phyloP scores from a whole-genome alignment of 768 basidiomycete species.

The Mycena belliarum region DNA sequence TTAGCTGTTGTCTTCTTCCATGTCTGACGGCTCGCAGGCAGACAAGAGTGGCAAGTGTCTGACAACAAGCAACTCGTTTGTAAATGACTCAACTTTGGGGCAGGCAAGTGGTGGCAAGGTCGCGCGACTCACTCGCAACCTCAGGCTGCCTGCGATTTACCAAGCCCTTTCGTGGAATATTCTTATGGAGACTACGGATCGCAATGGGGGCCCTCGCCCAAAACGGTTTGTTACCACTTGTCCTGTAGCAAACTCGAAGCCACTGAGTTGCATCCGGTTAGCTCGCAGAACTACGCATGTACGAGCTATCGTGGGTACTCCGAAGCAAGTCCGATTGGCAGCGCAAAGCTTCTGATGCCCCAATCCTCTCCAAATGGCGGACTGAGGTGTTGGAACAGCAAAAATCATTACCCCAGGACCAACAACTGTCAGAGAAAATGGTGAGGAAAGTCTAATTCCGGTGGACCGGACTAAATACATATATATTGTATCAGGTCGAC shows the following conservation, averaged over 20 bases:
- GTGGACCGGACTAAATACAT: too few relatives aligned
- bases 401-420: background rate
- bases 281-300: background rate
- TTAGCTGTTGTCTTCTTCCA: too few relatives aligned
- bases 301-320: slow-evolving; percentile 12
- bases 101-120: too few relatives aligned
- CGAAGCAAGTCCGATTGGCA: slow-evolving; percentile 12
- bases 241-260: background rate
- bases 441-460: background rate
- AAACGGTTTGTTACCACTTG: background rate
- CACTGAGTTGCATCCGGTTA: background rate
- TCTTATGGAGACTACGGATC: background rate
- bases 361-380: slow-evolving; percentile 15
- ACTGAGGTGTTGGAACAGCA: slow-evolving; percentile 9
- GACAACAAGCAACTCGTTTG: too few relatives aligned
- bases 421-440: slow-evolving; percentile 1
- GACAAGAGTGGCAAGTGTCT: too few relatives aligned
- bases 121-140: background rate
- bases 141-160: background rate
- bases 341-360: slow-evolving; percentile 5
- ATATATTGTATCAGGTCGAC: background rate
- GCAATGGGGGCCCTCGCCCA: background rate
- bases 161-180: background rate
- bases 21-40: too few relatives aligned
- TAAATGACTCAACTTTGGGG: too few relatives aligned